These are phyloP conservation scores for Talaromyces islandicus DNA, from an alignment of 2,329 filamentous ascomycete genomes.

Conservation along the genomic window DNA sequence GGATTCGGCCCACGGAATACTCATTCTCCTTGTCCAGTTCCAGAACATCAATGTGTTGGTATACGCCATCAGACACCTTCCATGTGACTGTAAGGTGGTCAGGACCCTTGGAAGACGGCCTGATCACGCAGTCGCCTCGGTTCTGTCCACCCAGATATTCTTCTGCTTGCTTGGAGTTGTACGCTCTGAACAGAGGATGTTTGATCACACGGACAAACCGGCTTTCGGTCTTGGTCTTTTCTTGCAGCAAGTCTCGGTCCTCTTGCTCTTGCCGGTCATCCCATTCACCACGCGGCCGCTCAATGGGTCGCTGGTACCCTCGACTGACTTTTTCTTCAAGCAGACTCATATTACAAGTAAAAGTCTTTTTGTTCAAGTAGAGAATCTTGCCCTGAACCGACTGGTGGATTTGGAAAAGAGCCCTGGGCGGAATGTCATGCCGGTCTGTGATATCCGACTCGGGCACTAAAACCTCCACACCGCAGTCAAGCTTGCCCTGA, in stretches of 20 bases:
- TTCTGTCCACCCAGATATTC: constrained; percentile 84
- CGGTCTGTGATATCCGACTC: constrained; percentile 72
- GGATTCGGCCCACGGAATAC: constrained; percentile 80
- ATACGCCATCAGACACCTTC: constrained; percentile 96
- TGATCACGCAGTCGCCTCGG: constrained; percentile 85
- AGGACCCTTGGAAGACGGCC: constrained; percentile 88
- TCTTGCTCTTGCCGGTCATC: constrained; percentile 73
- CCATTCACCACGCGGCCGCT: constrained; percentile 77
- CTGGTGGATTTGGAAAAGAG: constrained; percentile 72
- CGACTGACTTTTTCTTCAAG: constrained; percentile 73
- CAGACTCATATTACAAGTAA: constrained; percentile 76
- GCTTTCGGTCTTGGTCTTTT: constrained; percentile 79
- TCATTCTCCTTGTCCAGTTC: constrained; percentile 97
- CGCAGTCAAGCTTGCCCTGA: constrained; percentile 88
- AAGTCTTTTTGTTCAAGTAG: constrained; percentile 79
- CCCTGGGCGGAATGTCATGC: constrained; percentile 61
- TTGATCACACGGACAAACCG: constrained; percentile 94
- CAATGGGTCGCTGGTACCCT: constrained; percentile 63
- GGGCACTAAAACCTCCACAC: constrained; percentile 83
- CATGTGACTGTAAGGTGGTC: constrained; percentile 95
- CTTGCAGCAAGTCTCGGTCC: constrained; percentile 75
- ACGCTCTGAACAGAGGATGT: constrained; percentile 90
- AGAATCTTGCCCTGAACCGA: constrained; percentile 83
- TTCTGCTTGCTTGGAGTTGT: constrained; percentile 87
- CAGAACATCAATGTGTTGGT: constrained; percentile 94